Base-by-base conservation (phyloP, 2,329 filamentous ascomycete genomes). In the Aspergillus luchuensis region DNA sequence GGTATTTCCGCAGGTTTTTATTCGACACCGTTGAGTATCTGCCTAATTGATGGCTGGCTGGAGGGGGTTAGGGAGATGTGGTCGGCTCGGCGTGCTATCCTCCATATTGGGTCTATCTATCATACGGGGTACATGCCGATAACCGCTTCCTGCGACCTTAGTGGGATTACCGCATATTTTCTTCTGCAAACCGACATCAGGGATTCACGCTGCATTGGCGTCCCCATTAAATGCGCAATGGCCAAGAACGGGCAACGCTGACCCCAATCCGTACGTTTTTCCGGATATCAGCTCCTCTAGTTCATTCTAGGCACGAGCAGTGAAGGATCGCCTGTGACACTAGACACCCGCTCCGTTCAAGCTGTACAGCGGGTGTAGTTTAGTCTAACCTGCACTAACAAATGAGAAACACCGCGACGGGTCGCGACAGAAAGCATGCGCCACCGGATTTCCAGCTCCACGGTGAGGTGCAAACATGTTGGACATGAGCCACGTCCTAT, bases 131-230 rank as follows among this genome's bases (percentile, higher is more conserved):
- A 33, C 47, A 50, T 25, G 47, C n/a, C 47, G 47, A 50, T 50
- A 50, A 17, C 47, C 47, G 47, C 47, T 33, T 50, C n/a, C 23
- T 50, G 47, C 47, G 25, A 50, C 25, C 15, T 50, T 30, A 28
- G 30, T 15, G n/a, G 23, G 45, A 23, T 45, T 23, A 21, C 41
- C 25, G 39, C 52, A 51, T 56, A 50, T 8, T 45, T 56, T 30
- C 52, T 50, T 56, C 36, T 56, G 17, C 38, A 39, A 53, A 39
- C 30, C 43, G 56, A 47, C 56, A 36, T 21, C 36, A 45, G 43
- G 51, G 49, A 28, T 51, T 43, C 30, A 33, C 48, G 50, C 57
- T 53, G 56, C 57, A 59, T 59, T 56, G 56, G 60, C 36, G 60
- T 62, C 56, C 25, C 48, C 41, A 38, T 19, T n/a, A n/a, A 15